Evolutionary conservation across 306 rosid genomes (phyloP).

Genomic region (Sechiopsis laciniata): DNA sequence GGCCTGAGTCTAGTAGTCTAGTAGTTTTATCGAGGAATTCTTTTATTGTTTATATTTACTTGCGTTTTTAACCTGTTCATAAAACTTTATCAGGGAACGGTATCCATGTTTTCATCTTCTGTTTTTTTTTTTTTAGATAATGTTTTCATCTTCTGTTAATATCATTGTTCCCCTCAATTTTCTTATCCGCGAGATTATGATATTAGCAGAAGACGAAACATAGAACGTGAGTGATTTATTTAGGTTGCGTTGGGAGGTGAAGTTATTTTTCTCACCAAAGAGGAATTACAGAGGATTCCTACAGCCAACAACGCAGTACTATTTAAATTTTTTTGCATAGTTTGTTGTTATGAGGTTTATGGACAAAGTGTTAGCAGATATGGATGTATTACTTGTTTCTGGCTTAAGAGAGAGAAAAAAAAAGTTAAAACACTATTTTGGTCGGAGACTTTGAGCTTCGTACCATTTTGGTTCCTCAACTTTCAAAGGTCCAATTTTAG

Average conservation of each 20-base stretch:
- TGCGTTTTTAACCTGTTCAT: not conserved
- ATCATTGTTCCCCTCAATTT: not conserved
- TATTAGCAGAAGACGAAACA: not conserved
- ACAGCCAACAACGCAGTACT: not conserved
- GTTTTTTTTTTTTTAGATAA: too few relatives aligned
- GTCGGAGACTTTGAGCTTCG: too few relatives aligned
- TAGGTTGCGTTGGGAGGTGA: not conserved
- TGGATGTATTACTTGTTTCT: not conserved
- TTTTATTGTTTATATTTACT: not conserved
- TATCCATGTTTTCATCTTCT: not conserved
- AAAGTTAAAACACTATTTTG: too few relatives aligned
- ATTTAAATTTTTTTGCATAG: not conserved
- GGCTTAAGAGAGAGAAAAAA: not conserved
- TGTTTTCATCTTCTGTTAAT: not conserved
- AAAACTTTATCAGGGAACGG: not conserved
- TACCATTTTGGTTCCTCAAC: too few relatives aligned
- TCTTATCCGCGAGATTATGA: not conserved
- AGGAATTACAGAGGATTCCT: not conserved
- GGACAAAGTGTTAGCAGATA: not conserved
- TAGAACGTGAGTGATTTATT: not conserved
- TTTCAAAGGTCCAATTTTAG: too few relatives aligned
- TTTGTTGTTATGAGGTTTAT: not conserved
- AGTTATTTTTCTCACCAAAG: not conserved
- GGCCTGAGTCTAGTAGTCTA: not conserved
- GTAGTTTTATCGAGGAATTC: not conserved